A percentile compares a stretch with the other conserved stretches of the same genome.
Evolutionary conservation across 192 early-diverging fungal species (phyloP).

Genomic region (Backusella australiensis): DNA sequence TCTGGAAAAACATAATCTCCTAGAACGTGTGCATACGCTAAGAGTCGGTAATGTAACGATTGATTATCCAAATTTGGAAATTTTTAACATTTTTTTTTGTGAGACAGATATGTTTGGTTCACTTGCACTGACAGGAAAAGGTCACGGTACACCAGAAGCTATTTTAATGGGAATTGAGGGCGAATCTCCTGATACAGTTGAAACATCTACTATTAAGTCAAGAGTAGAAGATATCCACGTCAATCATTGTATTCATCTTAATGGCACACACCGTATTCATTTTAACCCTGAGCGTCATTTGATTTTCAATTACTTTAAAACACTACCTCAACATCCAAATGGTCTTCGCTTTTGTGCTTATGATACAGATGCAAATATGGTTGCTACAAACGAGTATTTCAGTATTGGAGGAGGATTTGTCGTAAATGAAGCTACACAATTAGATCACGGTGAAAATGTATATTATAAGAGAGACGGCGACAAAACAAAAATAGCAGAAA

Average conservation of each 20-base stretch:
- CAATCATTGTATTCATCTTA: constrained; percentile 67
- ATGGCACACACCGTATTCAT: constrained; percentile 71
- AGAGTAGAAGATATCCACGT: constrained; percentile 76
- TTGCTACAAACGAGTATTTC: constrained; percentile 95
- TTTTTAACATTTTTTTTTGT: constrained; percentile 1
- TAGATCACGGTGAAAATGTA: constrained; percentile 64
- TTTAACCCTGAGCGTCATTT: constrained; percentile 85
- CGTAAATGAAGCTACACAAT: constrained; percentile 84
- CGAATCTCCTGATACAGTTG: constrained; percentile 81
- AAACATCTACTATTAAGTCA: constrained; percentile 74
- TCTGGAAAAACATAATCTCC: constrained; percentile 63
- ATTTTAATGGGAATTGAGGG: constrained; percentile 90
- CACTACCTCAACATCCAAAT: constrained; percentile 92
- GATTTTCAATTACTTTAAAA: constrained; percentile 85
- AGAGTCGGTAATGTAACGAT: constrained; percentile 46
- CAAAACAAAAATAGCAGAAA: constrained; percentile 40
- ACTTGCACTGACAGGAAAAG: constrained; percentile 90
- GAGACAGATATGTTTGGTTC: constrained; percentile 86
- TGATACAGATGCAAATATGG: constrained; percentile 75
- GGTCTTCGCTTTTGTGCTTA: constrained; percentile 94
- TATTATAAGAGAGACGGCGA: constrained; percentile 46
- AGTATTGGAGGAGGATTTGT: constrained; percentile 96
- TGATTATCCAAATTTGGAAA: constrained; percentile 48
- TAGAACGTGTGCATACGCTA: constrained; percentile 48
- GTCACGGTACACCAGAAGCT: constrained; percentile 93